A percentile compares a stretch with the other conserved stretches of the same genome.
These are phyloP conservation scores for Tolypocladium tundrense DNA, from an alignment of 2,329 filamentous ascomycete genomes.

Conservation along the genomic window DNA sequence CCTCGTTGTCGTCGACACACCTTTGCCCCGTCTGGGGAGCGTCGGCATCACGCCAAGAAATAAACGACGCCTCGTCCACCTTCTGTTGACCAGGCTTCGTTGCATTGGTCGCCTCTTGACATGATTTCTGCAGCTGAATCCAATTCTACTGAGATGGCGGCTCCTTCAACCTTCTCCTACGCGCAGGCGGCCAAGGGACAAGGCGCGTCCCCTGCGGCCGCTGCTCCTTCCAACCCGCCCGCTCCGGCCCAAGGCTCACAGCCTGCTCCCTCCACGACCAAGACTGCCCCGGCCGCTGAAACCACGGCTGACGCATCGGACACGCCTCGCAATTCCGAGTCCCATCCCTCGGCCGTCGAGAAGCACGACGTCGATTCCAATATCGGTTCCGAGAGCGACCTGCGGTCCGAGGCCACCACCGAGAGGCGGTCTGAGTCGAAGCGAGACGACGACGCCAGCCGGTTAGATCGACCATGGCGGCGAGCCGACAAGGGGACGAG, in stretches of 20 bases:
- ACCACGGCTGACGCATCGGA: slow-evolving; percentile 14
- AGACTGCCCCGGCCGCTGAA: slow-evolving; percentile 13
- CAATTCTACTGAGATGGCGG: slow-evolving; percentile 35
- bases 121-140: slow-evolving; percentile 17
- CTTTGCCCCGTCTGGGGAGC: slow-evolving; percentile 10
- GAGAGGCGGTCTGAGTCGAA: slow-evolving; percentile 21
- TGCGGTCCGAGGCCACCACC: slow-evolving; percentile 22
- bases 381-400: slow-evolving; percentile 25
- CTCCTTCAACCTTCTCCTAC: slow-evolving; percentile 69
- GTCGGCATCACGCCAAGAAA: slow-evolving; percentile 5
- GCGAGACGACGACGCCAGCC: slow-evolving; percentile 27
- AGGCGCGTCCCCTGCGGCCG: slow-evolving; percentile 25
- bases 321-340: slow-evolving; percentile 11
- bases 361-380: slow-evolving; percentile 24
- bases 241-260: slow-evolving; percentile 16
- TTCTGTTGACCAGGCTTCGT: slow-evolving; percentile 7
- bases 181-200: slow-evolving; percentile 89
- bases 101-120: slow-evolving; percentile 13
- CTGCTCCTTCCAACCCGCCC: slow-evolving; percentile 12
- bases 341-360: slow-evolving; percentile 12
- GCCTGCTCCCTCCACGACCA: slow-evolving; percentile 16
- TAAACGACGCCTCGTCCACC: slow-evolving; percentile 6
- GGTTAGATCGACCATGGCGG: slow-evolving; percentile 30
- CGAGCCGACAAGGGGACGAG: slow-evolving; percentile 40
- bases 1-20: neutral